Evolutionary conservation across 352 stramenopile species (phyloP), one percentile per base, ranked within the genome.

Genomic region (Globisporangium apiculatum): DNA sequence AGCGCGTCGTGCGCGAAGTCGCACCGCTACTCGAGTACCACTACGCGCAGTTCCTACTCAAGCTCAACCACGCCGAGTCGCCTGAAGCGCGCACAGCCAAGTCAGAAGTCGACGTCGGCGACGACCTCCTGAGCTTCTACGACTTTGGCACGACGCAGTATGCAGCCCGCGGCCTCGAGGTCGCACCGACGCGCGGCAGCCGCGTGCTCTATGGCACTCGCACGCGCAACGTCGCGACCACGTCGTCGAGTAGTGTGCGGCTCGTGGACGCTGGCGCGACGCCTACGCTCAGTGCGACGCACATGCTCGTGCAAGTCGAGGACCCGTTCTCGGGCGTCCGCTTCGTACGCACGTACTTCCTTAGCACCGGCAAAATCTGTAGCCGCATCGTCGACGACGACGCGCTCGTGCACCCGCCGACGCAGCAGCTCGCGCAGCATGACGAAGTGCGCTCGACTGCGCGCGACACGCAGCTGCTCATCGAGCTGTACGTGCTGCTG

Each of bases 71-170:
- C 46, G 68, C 76, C 11, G 77, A 87, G 50, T 70, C 75, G 5
- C 63, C 78, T 0, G 64, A 77, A 14, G 62, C 18, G 1, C 77
- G 82, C 10, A 59, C 57, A 9, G 48, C 61, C 7, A 78, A 73
- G 54, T 71, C 74, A 1, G 83, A 92, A 61, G 64, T 31, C 17
- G 83, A 89, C 24, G 53, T 87, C 11, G 78, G 64, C 1, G 83
- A 92, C 40, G 76, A 92, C 50, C 41, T 92, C 8, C 42, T 89
- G 36, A 90, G 76, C 43, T 87, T 89, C 47, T 92, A 87, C 49
- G 83, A 90, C 54, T 92, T 92, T 61, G 83, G 83, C 8, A 87
- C 80, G 46, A 88, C 84, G 59, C 80, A 89, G 38, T 73, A 80
- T 58, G 65, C 73, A 0, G 50, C 73, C 5, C 67, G 74, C 10